Conservation (phyloP, 2,329 filamentous ascomycete genomes). For the Talaromyces atroroseus region DNA sequence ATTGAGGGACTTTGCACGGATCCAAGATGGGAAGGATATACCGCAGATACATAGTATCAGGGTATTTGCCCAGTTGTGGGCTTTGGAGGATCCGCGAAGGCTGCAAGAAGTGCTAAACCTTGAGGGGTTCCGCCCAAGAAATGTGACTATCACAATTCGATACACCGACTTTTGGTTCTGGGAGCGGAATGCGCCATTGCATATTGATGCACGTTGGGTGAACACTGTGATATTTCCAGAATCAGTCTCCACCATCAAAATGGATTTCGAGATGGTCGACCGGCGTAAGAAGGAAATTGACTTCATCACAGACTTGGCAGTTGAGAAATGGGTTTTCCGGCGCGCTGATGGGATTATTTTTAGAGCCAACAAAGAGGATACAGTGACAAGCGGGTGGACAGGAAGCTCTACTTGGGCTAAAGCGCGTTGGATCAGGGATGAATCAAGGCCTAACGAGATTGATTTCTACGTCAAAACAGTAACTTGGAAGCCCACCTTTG, state of each 20-base stretch:
- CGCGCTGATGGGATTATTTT: conserved; percentile 30
- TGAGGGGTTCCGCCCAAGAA: conserved; percentile 29
- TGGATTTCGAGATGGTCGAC: conserved; percentile 47
- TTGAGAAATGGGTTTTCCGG: conserved; percentile 32
- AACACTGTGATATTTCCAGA: conserved; percentile 22
- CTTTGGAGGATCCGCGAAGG: conserved; percentile 26
- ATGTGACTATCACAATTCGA: conserved; percentile 43
- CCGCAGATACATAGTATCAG: conserved; percentile 30
- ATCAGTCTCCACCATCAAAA: conserved; percentile 35
- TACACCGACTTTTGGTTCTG: conserved; percentile 49
- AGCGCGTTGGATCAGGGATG: conserved; percentile 40
- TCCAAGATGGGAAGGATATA: conserved; percentile 11
- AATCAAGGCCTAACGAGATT: conserved; percentile 33
- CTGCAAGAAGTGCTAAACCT: conserved; percentile 25
- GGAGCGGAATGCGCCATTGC: conserved; percentile 35
- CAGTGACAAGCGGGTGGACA: conserved; percentile 37
- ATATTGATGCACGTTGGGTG: conserved; percentile 38
- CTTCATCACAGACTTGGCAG: conserved; percentile 36
- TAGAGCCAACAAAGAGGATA: conserved; percentile 24
- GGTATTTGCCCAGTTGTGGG: conserved; percentile 42
- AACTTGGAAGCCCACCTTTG: conserved; percentile 23
- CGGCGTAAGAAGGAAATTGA: conserved; percentile 44
- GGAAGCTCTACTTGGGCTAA: conserved; percentile 41
- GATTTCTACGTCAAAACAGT: conserved; percentile 44
- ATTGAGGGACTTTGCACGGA: conserved; percentile 18